These are phyloP conservation scores for Phytophthora litchii DNA, from an alignment of 352 stramenopile genomes.

Conservation along the genomic window DNA sequence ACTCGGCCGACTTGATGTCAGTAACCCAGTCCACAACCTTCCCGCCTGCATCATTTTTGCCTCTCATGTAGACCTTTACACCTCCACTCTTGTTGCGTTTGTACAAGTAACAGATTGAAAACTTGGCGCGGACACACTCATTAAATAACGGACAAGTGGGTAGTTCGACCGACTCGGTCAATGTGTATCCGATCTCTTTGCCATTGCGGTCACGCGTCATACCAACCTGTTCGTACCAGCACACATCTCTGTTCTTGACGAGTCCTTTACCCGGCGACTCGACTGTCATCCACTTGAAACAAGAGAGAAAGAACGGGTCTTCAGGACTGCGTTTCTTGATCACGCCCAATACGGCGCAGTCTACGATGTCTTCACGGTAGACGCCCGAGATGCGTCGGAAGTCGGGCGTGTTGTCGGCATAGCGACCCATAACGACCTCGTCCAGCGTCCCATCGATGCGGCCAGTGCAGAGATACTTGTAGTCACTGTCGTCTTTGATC, in stretches of 20 bases:
- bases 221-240: slow-evolving; percentile 80
- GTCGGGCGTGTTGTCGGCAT: slow-evolving; percentile 71
- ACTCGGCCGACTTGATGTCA: slow-evolving; percentile 73
- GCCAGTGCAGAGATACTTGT: slow-evolving; percentile 66
- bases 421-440: slow-evolving; percentile 77
- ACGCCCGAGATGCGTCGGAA: slow-evolving; percentile 77
- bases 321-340: slow-evolving; percentile 52
- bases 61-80: slow-evolving; percentile 80
- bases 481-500: slow-evolving; percentile 52
- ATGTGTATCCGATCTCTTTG: slow-evolving; percentile 83
- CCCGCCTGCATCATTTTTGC: slow-evolving; percentile 69
- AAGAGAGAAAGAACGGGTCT: slow-evolving; percentile 74
- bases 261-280: slow-evolving; percentile 69
- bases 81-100: slow-evolving; percentile 75
- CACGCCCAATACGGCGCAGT: slow-evolving; percentile 74
- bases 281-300: slow-evolving; percentile 87
- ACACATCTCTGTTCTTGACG: slow-evolving; percentile 82
- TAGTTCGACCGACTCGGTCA: slow-evolving; percentile 78
- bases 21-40: slow-evolving; percentile 77
- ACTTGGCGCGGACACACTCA: slow-evolving; percentile 69
- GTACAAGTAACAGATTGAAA: slow-evolving; percentile 81
- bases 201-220: slow-evolving; percentile 69
- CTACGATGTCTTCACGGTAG: slow-evolving; percentile 78
- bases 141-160: slow-evolving; percentile 67
- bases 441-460: slow-evolving; percentile 73